phyloP scores from a whole-genome alignment of 2,329 filamentous ascomycete species.

The Davidsoniella eucalypti region DNA sequence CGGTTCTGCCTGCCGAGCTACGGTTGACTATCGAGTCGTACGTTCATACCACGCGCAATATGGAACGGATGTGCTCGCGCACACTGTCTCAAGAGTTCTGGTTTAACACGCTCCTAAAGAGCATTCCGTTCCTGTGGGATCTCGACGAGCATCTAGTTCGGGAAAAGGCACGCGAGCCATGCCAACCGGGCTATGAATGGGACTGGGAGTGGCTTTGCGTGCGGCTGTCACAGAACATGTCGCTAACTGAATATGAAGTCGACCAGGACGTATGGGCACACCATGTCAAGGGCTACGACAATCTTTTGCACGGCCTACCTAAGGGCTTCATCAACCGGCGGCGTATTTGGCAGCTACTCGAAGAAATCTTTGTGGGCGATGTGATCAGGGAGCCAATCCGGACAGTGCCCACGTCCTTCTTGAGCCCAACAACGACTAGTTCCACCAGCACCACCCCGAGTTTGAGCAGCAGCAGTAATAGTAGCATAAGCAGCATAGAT shows the following conservation, averaged over 20 bases:
- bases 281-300: background rate
- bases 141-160: background rate
- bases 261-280: conserved; percentile 1
- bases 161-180: background rate
- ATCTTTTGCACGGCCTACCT: background rate
- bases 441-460: no score
- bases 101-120: background rate
- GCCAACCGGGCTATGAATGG: conserved; percentile 3
- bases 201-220: conserved; percentile 5
- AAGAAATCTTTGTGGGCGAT: conserved; percentile 8
- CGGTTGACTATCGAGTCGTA: background rate
- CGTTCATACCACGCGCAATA: background rate
- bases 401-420: no score
- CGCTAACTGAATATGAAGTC: background rate
- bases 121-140: conserved; percentile 4
- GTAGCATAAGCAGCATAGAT: no score
- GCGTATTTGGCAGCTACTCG: conserved; percentile 8
- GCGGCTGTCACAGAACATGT: background rate
- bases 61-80: background rate
- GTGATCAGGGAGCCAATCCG: conserved; percentile 1
- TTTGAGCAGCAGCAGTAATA: no score
- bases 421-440: no score
- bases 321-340: conserved; percentile 2
- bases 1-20: background rate
- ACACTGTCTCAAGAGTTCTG: conserved; percentile 1